Percentiles rank a stretch among this genome's conserved stretches.
Conservation (phyloP, 2,329 filamentous ascomycete genomes). For the Aureobasidium leucospermi region DNA sequence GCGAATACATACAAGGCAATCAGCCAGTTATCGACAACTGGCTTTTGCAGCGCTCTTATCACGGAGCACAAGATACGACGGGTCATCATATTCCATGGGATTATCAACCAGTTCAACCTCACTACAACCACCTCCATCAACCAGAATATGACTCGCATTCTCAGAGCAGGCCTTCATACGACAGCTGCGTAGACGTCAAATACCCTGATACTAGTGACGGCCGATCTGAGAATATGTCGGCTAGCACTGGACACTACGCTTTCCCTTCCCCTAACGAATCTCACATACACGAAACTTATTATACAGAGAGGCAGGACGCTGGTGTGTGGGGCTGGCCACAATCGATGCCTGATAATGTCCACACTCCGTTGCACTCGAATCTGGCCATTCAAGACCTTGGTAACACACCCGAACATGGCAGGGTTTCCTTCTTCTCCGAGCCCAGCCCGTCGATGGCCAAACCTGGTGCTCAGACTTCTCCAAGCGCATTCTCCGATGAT, state of each 20-base stretch:
- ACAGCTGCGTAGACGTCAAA: neutral
- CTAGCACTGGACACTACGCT: neutral
- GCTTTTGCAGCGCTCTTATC: conserved; percentile 4
- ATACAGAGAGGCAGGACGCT: neutral
- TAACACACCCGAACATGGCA: neutral
- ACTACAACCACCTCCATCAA: neutral
- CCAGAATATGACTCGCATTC: neutral
- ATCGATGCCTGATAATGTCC: neutral
- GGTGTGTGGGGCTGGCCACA: neutral
- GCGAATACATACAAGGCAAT: neutral
- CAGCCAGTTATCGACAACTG: neutral
- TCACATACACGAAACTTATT: neutral
- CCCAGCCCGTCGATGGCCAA: neutral
- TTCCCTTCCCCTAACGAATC: neutral
- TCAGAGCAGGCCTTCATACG: neutral
- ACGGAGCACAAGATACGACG: neutral
- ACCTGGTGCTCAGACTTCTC: neutral
- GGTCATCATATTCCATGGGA: neutral
- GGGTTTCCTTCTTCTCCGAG: neutral
- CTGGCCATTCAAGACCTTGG: neutral
- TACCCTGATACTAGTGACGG: neutral
- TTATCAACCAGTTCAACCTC: neutral
- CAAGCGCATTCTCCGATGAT: neutral
- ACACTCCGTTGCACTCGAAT: neutral
- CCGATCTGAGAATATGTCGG: neutral